Conservation (phyloP, 345 rosid genomes). For the Salix purpurea region DNA sequence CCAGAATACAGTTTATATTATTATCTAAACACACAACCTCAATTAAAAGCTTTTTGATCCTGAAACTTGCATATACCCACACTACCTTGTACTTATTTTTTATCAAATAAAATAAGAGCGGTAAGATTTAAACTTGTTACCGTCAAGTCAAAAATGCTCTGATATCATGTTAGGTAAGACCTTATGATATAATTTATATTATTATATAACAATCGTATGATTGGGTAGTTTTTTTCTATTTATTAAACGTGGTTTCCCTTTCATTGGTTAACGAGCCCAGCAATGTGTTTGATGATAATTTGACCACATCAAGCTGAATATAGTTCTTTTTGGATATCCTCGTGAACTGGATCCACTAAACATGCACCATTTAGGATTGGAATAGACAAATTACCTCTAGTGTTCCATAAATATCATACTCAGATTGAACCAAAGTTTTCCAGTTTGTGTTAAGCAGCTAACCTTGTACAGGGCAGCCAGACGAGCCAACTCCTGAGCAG, state of each 20-base stretch:
- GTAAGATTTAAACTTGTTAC: too few relatives aligned
- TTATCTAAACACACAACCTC: too few relatives aligned
- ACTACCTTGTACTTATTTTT: too few relatives aligned
- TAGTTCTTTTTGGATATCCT: neutral
- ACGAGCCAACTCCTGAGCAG: slow-evolving; percentile 87
- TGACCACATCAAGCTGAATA: neutral
- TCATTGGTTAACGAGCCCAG: neutral
- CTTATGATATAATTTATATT: too few relatives aligned
- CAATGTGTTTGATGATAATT: neutral
- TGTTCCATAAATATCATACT: neutral
- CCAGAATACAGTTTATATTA: too few relatives aligned
- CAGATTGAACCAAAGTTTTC: neutral
- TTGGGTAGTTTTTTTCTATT: neutral
- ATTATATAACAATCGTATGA: neutral
- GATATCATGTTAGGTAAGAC: too few relatives aligned
- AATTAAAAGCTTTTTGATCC: too few relatives aligned
- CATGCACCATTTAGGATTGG: neutral
- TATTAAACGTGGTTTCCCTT: neutral
- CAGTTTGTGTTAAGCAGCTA: slow-evolving; percentile 5
- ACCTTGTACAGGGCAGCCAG: slow-evolving; percentile 84
- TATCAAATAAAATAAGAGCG: too few relatives aligned
- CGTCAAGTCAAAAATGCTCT: accelerated
- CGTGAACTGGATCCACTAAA: neutral
- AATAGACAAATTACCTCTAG: neutral
- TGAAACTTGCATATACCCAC: too few relatives aligned